Evolutionary conservation across 176 grass and related monocot genomes (phyloP).

Genomic region (Oryza longistaminata): DNA sequence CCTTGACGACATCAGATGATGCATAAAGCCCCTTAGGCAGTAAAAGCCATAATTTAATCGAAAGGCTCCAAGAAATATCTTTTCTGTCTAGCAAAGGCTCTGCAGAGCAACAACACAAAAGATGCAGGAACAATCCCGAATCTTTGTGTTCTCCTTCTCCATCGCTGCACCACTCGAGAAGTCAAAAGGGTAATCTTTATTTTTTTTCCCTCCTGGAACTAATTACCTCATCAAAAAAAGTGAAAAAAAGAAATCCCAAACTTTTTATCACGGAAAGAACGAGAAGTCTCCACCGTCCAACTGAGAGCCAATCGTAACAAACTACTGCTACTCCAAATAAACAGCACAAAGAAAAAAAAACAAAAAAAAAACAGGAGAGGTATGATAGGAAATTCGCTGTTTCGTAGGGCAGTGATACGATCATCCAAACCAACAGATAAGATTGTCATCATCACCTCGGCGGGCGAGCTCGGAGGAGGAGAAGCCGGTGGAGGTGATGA

Average conservation of each 20-base stretch:
- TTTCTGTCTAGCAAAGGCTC: conserved; percentile 30
- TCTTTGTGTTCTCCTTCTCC: neutral
- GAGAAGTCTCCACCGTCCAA: neutral
- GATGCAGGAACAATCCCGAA: conserved; percentile 11
- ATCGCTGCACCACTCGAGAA: conserved; percentile 7
- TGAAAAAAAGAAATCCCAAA: neutral
- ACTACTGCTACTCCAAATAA: neutral
- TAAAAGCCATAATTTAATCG: conserved; percentile 18
- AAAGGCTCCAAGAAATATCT: neutral
- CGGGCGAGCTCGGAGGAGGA: conserved; percentile 90
- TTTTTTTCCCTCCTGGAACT: neutral
- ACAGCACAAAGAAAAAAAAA: neutral
- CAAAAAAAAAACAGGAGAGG: neutral
- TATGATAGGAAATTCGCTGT: neutral
- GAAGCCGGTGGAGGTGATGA: conserved; percentile 96
- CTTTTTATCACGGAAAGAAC: neutral
- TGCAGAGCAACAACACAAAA: neutral
- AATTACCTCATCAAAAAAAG: neutral
- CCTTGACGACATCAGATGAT: conserved; percentile 4
- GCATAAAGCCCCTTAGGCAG: neutral
- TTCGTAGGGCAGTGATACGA: neutral
- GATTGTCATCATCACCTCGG: conserved; percentile 41
- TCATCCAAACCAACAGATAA: too few relatives aligned
- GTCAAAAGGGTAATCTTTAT: conserved; percentile 37
- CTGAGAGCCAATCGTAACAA: conserved; percentile 1